phyloP scores from a whole-genome alignment of 306 rosid species.

The Rosa rugosa region DNA sequence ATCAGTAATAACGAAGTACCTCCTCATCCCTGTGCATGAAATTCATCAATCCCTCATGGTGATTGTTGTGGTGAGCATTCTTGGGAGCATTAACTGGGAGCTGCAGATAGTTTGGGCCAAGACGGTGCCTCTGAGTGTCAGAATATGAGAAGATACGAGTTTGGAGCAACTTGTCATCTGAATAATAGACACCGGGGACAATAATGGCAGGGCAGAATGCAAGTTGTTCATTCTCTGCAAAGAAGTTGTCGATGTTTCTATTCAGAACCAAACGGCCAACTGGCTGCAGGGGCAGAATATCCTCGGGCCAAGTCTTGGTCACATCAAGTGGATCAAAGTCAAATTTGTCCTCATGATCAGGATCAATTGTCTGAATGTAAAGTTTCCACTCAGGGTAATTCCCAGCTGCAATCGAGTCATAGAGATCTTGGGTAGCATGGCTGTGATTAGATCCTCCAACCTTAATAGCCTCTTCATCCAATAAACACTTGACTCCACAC shows the following conservation, averaged over 20 bases:
- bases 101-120: slow-evolving; percentile 94
- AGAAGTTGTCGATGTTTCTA: slow-evolving; percentile 89
- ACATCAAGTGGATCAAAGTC: slow-evolving; percentile 97
- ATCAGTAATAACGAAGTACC: slow-evolving; percentile 31
- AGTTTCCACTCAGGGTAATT: slow-evolving; percentile 98
- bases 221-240: slow-evolving; percentile 95
- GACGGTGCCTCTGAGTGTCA: slow-evolving; percentile 95
- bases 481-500: slow-evolving; percentile 73
- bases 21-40: slow-evolving; percentile 95
- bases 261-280: slow-evolving; percentile 94
- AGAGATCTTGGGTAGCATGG: slow-evolving; percentile 92
- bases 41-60: slow-evolving; percentile 92
- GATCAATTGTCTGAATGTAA: slow-evolving; percentile 84
- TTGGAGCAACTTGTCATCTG: slow-evolving; percentile 93
- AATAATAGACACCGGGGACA: slow-evolving; percentile 83
- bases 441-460: slow-evolving; percentile 97
- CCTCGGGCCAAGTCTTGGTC: slow-evolving; percentile 98
- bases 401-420: slow-evolving; percentile 94
- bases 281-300: slow-evolving; percentile 88
- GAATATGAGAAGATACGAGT: slow-evolving; percentile 81
- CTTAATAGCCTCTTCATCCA: slow-evolving; percentile 80
- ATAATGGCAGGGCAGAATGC: slow-evolving; percentile 84
- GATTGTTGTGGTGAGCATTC: slow-evolving; percentile 90
- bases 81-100: slow-evolving; percentile 94
- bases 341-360: slow-evolving; percentile 76